Evolutionary conservation across 331 rosid genomes (phyloP), one percentile per base, ranked within the genome.

Genomic region (Erythrophleum ivorense): DNA sequence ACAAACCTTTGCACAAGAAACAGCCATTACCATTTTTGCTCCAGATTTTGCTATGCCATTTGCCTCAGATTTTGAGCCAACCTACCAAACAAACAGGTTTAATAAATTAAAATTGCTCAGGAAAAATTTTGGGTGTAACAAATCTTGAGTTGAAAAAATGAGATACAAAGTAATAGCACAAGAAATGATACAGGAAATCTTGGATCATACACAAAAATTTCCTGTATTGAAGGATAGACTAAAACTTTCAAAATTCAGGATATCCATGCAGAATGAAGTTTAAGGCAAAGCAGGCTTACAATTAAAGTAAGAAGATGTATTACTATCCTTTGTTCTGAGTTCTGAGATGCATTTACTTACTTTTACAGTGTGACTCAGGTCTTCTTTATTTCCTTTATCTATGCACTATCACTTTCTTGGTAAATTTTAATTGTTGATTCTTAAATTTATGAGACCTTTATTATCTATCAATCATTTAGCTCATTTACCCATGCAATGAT

Each of bases 21-120:
- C 98, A 76, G 98, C 98, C 98, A 93, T 93, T 82, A 93, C 98
- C 97, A 95, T 89, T 86, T 95, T 95, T 15, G 98, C 98, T 76
- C 98, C 98, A 38, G 98, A 88, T 78, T 95, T 95, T 48, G 98
- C 98, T 60, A 95, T 93, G 59, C 98, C 98, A 78, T 87, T 86
- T 86, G 98, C 98, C 88, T 95, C 98, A 9, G 98, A 93, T 88
- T 86, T 91, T 45, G 98, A 93, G 63, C 98, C 98, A 85, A 93
- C 98, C 98, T 95, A 77, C 78, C 78, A 82, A 73, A 83, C 49
- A 58, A 63, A 58, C 67, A 81, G 9, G 31, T 11, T 50, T 52
- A 57, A 76, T 7, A 43, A 41, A 36, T 69, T 52, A 24, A 19
- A 31, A 31, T 64, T 58, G 46, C 53, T 41, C 2, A 81, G 72